These are phyloP conservation scores for Phaffia tasmanica DNA, from an alignment of 768 basidiomycete genomes.

Conservation along the genomic window DNA sequence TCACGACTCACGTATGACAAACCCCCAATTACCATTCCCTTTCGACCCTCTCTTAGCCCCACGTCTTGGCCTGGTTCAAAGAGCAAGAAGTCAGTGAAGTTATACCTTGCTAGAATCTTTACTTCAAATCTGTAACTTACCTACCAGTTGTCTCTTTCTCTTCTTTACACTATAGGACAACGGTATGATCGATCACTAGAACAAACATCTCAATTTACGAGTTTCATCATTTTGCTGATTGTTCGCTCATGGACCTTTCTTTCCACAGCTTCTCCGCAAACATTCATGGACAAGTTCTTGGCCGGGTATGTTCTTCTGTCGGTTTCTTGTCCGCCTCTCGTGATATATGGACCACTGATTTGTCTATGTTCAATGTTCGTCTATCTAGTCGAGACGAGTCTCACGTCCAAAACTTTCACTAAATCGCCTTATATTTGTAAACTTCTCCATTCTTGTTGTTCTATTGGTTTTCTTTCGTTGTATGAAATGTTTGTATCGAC, in stretches of 20 bases:
- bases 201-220: background rate
- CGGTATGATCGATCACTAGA: background rate
- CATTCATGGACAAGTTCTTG: slow-evolving; percentile 25
- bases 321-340: background rate
- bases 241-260: background rate
- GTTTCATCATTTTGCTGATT: background rate
- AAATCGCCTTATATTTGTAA: background rate
- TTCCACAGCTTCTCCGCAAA: slow-evolving; percentile 16
- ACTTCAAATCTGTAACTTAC: too few species aligned
- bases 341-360: background rate
- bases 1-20: background rate
- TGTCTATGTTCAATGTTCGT: background rate
- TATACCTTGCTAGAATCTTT: background rate
- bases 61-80: slow-evolving; percentile 12
- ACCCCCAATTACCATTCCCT: background rate
- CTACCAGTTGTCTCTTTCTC: background rate
- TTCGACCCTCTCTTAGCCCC: slow-evolving; percentile 1
- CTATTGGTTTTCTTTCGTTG: too few species aligned
- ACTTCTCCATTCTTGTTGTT: too few species aligned
- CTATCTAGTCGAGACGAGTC: slow-evolving; percentile 1
- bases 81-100: background rate
- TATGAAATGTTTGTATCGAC: too few species aligned
- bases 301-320: slow-evolving; percentile 14
- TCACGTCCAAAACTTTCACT: slow-evolving; percentile 8
- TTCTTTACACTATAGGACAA: background rate